Base-by-base conservation (phyloP, 257 asterid genomes). In the Lycium ferocissimum region DNA sequence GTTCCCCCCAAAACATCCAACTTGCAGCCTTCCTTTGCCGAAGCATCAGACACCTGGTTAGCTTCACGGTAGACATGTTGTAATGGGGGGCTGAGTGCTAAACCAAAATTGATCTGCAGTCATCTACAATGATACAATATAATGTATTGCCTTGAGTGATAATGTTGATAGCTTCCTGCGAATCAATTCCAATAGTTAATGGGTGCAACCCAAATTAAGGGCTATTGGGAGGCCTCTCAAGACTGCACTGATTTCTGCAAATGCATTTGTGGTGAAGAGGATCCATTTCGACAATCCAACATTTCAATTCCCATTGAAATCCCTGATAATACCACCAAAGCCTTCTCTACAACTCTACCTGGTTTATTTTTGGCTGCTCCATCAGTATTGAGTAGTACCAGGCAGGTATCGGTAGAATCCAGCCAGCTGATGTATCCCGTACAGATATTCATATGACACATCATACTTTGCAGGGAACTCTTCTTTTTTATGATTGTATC, bases 21-120 rank as follows among this genome's bases (percentile, higher is more conserved):
- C 43, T 65, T 65, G 72, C 43, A 65, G 72, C 72, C 43, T 63
- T 65, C 40, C 72, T 65, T 65, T 65, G 72, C 18, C 72, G 22
- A 65, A 65, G 72, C 43, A 65, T 65, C 33, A 65, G 72, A 18
- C 72, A 65, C 72, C 72, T 65, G 43, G 43, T 65, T 65, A 65
- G 72, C 43, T 65, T 65, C 72, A 26, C 18, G 10, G 43, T 65
- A 65, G 72, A 65, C 1, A 12, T 65, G 4, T 26, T 65, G 72
- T 26, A 65, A 65, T 26, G 43, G 72, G 17, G 43, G 33, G 33
- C 33, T 18, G n/a, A 65, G 43, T 5, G 72, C 72, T 65, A 26
- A 65, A 26, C 72, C 17, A 65, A 65, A 43, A 26, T 65, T 26
- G 4, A 26, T 65, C 43, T 65, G 72, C 37, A 65, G 43, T 26